Evolutionary conservation across 2,329 filamentous ascomycete genomes (phyloP).

Genomic region (Aspergillus neoniger): DNA sequence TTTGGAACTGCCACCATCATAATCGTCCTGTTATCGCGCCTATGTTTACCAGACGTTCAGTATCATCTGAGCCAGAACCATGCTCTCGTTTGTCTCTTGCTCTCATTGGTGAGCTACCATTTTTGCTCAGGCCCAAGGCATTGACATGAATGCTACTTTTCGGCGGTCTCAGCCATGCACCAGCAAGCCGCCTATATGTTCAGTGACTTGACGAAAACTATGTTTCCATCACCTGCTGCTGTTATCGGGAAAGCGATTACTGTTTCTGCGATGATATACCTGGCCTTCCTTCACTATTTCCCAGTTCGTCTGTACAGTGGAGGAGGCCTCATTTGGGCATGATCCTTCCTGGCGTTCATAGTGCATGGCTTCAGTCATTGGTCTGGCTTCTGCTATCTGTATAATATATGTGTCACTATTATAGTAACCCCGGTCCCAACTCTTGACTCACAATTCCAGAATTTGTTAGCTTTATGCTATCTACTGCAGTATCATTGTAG

Average conservation of each 20-base stretch:
- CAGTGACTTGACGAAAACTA: not conserved
- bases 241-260: constrained; percentile 11
- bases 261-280: constrained; percentile 1
- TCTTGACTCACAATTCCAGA: no score
- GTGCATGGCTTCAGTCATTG: not conserved
- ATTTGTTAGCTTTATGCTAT: no score
- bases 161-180: not conserved
- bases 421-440: no score
- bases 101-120: not conserved
- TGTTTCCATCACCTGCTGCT: not conserved
- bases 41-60: not conserved
- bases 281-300: constrained; percentile 10
- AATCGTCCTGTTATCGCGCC: not conserved
- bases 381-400: not conserved
- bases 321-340: constrained; percentile 10
- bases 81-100: not conserved
- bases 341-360: constrained; percentile 2
- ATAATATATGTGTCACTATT: constrained; percentile 5
- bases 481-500: no score
- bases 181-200: not conserved
- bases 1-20: not conserved
- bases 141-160: not conserved
- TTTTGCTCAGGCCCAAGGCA: not conserved
- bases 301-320: constrained; percentile 13
- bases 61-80: not conserved